These are phyloP conservation scores for Diatrype stigma DNA, from an alignment of 2,329 filamentous ascomycete species.

Conservation along the genomic window DNA sequence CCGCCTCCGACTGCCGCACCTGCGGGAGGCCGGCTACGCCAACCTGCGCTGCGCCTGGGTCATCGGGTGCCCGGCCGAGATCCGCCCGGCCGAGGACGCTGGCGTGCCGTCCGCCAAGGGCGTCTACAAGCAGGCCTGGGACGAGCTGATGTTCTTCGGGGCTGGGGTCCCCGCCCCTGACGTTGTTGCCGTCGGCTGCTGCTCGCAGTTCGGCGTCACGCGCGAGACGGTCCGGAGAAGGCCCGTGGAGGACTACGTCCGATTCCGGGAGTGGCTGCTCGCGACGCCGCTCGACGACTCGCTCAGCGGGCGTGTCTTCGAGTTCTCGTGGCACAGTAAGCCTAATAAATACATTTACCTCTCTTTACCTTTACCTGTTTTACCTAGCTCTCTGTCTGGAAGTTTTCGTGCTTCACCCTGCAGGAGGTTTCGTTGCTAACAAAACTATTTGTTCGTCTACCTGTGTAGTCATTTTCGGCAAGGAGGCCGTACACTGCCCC, in stretches of 20 bases:
- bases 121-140: constrained; percentile 38
- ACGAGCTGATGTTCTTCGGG: constrained; percentile 38
- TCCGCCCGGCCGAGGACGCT: constrained; percentile 36
- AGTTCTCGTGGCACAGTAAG: constrained; percentile 63
- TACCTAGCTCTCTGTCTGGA: no score
- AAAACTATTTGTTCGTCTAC: no score
- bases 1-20: constrained; percentile 42
- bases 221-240: constrained; percentile 45
- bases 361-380: constrained; percentile 35
- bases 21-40: constrained; percentile 53
- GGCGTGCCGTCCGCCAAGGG: constrained; percentile 32
- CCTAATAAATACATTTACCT: no score
- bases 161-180: constrained; percentile 39
- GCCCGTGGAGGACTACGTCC: constrained; percentile 49
- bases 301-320: constrained; percentile 55
- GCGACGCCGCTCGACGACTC: constrained; percentile 50
- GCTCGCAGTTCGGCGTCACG: constrained; percentile 62
- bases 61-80: constrained; percentile 50
- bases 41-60: constrained; percentile 58
- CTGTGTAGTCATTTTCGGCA: constrained; percentile 52
- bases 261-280: constrained; percentile 57
- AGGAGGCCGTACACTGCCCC: constrained; percentile 56
- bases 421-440: not conserved
- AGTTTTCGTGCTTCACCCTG: no score
- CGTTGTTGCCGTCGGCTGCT: constrained; percentile 55